phyloP scores from a whole-genome alignment of 2,329 filamentous ascomycete genomes.

The Xylaria digitata region DNA sequence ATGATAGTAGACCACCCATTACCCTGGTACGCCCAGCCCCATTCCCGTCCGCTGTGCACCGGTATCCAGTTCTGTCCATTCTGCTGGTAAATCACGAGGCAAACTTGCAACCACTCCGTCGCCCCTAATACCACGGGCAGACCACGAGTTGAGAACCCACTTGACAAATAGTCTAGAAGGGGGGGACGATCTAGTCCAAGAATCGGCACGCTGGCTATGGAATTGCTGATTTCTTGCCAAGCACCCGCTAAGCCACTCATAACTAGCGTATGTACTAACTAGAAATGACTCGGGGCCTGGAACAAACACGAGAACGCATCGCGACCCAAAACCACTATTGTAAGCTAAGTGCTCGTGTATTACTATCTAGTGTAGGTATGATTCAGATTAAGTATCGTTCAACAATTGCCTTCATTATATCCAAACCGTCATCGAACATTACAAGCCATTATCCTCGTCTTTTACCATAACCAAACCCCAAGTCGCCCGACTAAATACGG shows the following conservation, averaged over 20 bases:
- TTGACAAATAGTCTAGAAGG: conserved; percentile 14
- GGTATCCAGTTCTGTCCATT: conserved; percentile 1
- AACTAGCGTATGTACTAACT: neutral
- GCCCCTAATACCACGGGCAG: too few species aligned
- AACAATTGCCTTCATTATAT: neutral
- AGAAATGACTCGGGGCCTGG: neutral
- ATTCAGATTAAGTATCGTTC: conserved; percentile 2
- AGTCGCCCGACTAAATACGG: neutral
- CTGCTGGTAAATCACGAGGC: neutral
- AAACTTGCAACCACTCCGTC: neutral
- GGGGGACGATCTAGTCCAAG: conserved; percentile 1
- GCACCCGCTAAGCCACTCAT: neutral
- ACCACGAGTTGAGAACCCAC: neutral
- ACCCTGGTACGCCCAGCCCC: neutral
- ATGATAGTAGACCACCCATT: neutral
- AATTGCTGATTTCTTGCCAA: conserved; percentile 3
- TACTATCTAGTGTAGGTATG: neutral
- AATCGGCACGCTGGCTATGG: conserved; percentile 2
- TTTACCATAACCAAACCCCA: neutral
- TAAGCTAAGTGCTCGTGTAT: neutral
- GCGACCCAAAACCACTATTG: too few species aligned
- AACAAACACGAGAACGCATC: neutral
- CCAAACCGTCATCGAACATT: conserved; percentile 4
- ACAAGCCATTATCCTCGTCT: conserved; percentile 7
- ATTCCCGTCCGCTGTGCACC: neutral